Percentiles rank a stretch among this genome's conserved stretches.
phyloP scores from a whole-genome alignment of 2,329 filamentous ascomycete species.

The Cytospora piceae region DNA sequence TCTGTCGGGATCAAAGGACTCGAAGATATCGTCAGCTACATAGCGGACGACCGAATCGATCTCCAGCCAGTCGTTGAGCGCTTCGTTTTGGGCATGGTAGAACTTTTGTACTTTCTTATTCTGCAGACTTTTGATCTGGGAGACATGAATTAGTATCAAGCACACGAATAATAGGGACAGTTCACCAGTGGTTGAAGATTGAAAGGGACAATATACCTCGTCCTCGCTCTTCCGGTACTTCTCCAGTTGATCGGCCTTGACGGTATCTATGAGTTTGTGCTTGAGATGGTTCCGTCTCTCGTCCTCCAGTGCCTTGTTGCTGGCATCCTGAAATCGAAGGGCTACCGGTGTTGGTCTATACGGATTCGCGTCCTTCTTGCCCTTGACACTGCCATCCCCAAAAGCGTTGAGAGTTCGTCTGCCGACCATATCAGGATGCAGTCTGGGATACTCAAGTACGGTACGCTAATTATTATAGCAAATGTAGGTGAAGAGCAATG shows the following conservation, averaged over 20 bases:
- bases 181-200: neutral
- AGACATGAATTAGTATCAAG: neutral
- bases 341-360: constrained; percentile 27
- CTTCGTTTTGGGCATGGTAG: constrained; percentile 58
- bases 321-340: constrained; percentile 50
- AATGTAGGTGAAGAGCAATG: neutral
- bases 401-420: constrained; percentile 24
- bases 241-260: constrained; percentile 52
- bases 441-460: neutral
- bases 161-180: neutral
- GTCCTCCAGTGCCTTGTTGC: constrained; percentile 49
- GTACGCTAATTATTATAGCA: neutral
- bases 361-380: constrained; percentile 9
- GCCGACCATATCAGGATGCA: constrained; percentile 21
- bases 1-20: constrained; percentile 61
- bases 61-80: constrained; percentile 54
- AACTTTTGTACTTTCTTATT: constrained; percentile 57
- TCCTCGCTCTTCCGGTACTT: constrained; percentile 53
- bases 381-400: constrained; percentile 7
- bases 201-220: constrained; percentile 28
- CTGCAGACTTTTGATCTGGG: constrained; percentile 53
- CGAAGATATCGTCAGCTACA: constrained; percentile 61
- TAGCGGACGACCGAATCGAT: constrained; percentile 58
- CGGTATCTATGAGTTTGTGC: constrained; percentile 49
- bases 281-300: constrained; percentile 52